These are phyloP conservation scores for Tolypocladium sp. DNA, from an alignment of 2,329 filamentous ascomycete genomes.

Conservation along the genomic window DNA sequence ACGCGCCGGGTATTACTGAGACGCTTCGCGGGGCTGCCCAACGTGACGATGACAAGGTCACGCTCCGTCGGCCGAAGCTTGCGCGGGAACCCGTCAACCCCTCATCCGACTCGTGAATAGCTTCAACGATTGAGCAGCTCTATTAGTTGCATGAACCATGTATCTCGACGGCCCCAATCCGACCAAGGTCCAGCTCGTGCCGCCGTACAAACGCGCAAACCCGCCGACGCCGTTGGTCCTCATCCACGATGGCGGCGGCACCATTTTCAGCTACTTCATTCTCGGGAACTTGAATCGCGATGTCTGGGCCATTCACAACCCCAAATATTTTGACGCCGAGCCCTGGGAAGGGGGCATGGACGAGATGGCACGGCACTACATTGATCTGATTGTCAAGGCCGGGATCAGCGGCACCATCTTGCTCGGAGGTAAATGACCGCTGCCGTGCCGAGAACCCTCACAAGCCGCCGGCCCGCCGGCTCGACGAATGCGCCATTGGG, in stretches of 20 bases:
- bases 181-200: slow-evolving; percentile 10
- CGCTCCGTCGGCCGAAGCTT: neutral
- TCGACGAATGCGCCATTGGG: neutral
- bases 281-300: slow-evolving; percentile 16
- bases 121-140: neutral
- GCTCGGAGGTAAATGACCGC: slow-evolving; percentile 13
- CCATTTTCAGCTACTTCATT: slow-evolving; percentile 19
- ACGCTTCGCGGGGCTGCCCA: neutral
- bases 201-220: slow-evolving; percentile 8
- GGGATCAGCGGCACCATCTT: slow-evolving; percentile 15
- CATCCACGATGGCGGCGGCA: slow-evolving; percentile 21
- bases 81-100: neutral
- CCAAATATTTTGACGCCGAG: slow-evolving; percentile 14
- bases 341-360: slow-evolving; percentile 17
- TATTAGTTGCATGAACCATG: slow-evolving; percentile 5
- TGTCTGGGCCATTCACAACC: slow-evolving; percentile 21
- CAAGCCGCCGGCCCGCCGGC: neutral
- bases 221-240: slow-evolving; percentile 14
- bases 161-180: slow-evolving; percentile 14
- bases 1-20: neutral
- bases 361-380: slow-evolving; percentile 18
- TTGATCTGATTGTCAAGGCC: slow-evolving; percentile 11
- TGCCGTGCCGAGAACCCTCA: too few relatives aligned
- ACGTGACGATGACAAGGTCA: neutral
- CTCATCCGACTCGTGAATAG: neutral